A percentile compares a stretch with the other conserved stretches of the same genome.
phyloP scores from a whole-genome alignment of 257 asterid species.

The Solanum habrochaites region DNA sequence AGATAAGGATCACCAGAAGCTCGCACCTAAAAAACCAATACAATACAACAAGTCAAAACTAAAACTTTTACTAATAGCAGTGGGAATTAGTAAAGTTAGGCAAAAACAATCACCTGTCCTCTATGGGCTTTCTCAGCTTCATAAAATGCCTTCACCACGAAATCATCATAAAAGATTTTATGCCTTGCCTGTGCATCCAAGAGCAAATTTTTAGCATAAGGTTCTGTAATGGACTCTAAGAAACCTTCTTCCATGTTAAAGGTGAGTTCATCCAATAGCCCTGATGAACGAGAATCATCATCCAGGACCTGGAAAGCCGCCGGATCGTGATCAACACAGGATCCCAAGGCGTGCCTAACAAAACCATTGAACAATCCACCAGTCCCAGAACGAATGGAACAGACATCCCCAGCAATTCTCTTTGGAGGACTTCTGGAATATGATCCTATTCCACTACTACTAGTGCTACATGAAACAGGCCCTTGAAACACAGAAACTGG shows the following conservation, averaged over 20 bases:
- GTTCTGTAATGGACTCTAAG: conserved; percentile 29
- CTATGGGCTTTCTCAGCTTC: conserved; percentile 74
- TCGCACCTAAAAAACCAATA: conserved; percentile 44
- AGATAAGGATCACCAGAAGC: conserved; percentile 92
- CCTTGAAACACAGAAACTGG: conserved; percentile 95
- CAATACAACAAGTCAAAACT: neutral
- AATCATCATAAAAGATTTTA: conserved; percentile 53
- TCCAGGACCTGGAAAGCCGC: conserved; percentile 25
- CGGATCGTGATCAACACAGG: conserved; percentile 59
- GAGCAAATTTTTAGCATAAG: conserved; percentile 58
- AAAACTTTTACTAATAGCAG: neutral
- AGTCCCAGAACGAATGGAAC: conserved; percentile 36
- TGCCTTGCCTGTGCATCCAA: conserved; percentile 65
- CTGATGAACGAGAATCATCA: conserved; percentile 19
- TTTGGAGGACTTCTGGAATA: conserved; percentile 43
- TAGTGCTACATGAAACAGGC: conserved; percentile 14
- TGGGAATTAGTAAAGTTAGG: neutral
- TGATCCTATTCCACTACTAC: conserved; percentile 34
- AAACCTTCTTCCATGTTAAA: conserved; percentile 69
- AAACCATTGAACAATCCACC: conserved; percentile 56
- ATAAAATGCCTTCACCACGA: conserved; percentile 66
- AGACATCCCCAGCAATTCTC: conserved; percentile 41
- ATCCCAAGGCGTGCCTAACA: conserved; percentile 61
- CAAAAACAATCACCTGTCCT: conserved; percentile 56
- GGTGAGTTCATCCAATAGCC: conserved; percentile 56